Evolutionary conservation across 2,329 filamentous ascomycete species (phyloP).

Genomic region (Colletotrichum sp.): DNA sequence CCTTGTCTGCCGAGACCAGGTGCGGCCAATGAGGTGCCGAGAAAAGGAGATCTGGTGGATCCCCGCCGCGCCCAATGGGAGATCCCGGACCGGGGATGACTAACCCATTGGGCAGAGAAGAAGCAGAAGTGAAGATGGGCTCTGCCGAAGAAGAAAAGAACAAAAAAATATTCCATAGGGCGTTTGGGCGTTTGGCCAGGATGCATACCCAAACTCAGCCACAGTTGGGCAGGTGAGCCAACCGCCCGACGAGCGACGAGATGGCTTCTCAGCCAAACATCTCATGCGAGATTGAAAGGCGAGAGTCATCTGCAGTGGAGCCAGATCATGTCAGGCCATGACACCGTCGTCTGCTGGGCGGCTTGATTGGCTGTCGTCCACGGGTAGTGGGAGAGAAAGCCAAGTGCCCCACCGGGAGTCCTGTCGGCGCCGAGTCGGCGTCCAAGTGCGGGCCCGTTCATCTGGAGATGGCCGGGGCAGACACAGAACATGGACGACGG

Average conservation of each 20-base stretch:
- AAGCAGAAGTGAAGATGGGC: neutral
- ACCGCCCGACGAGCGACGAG: neutral
- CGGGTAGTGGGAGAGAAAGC: neutral
- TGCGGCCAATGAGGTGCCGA: neutral
- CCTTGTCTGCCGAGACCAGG: neutral
- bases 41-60: neutral
- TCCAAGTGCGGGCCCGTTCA: neutral
- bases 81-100: neutral
- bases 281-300: neutral
- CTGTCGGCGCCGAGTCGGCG: conserved; percentile 9
- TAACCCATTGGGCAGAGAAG: neutral
- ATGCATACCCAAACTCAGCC: neutral
- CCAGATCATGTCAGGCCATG: neutral
- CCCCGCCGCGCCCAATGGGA: neutral
- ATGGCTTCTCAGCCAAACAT: neutral
- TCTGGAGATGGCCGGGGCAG: neutral
- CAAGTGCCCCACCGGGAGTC: neutral
- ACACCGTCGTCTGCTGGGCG: neutral
- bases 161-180: neutral
- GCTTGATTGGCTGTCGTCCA: neutral
- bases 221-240: neutral
- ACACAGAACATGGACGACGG: neutral
- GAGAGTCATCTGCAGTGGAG: neutral
- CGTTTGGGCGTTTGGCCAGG: neutral
- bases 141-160: neutral